Base-by-base conservation (phyloP, 441 rosid genomes). In the Populus hybrid region DNA sequence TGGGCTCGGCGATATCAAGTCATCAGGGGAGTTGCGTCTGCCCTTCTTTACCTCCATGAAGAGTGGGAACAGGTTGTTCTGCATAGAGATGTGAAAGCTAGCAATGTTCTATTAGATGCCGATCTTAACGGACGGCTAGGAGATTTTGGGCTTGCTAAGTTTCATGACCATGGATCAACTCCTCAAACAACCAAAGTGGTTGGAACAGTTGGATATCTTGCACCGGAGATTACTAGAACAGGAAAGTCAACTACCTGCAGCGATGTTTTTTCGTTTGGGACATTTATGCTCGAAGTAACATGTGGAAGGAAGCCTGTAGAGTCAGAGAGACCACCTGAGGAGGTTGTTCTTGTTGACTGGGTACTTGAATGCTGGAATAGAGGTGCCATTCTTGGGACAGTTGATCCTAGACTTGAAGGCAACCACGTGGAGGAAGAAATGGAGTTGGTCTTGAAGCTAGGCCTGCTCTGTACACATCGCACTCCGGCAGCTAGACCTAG, bases 201-300 rank as follows among this genome's bases (percentile, higher is more conserved):
- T 2, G 88, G 90, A 38, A 87, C 88, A 1, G 40, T 84, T 11
- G 88, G 84, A 11, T 87, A 85, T 57, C 42, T 87, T 19, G 88
- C 88, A 10, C 89, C 86, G 3, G 92, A 91, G 82, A 83, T 91
- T 12, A 64, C 85, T 1, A 73, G 80, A 38, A 87, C 85, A 0
- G 96, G 92, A 9, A 90, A 78, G 83, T 85, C 91, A 24, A 87
- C 87, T 19, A 85, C 86, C 0, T 64, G 74, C 67, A 83, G 89
- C 0, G 93, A 92, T 80, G 89, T 92, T 3, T 91, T 81, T 69
- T 83, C 95, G 8, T 89, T 92, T 30, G 97, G 94, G n/a, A 86
- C 83, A 6, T 87, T 91, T n/a, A 72, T 92, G 85, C 95, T 70
- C 1, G 97, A 91, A 80, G 90, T 92, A 36, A 88, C 90, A 0